phyloP scores from a whole-genome alignment of 371 early-diverging fungal genomes.

The Circinella umbellata region DNA sequence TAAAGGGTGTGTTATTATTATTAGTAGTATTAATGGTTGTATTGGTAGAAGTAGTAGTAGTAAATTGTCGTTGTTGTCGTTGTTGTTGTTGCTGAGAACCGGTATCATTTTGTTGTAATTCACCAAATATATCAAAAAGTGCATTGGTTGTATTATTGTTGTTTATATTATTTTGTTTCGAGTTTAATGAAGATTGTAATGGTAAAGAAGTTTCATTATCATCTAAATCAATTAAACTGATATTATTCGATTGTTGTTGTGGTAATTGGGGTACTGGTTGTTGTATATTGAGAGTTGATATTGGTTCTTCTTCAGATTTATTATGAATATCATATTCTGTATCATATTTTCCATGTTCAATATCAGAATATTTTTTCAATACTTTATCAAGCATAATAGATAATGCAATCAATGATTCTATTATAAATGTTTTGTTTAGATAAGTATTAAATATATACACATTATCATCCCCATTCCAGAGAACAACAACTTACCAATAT shows the following conservation, averaged over 20 bases:
- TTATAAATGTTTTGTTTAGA: not conserved
- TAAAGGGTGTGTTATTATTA: not conserved
- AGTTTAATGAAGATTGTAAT: constrained; percentile 5
- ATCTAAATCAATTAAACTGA: constrained; percentile 68
- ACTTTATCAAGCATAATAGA: constrained; percentile 85
- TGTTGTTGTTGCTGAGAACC: constrained; percentile 3
- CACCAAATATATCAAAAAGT: constrained; percentile 12
- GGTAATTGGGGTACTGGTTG: constrained; percentile 20
- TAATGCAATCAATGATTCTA: constrained; percentile 56
- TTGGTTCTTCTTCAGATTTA: constrained; percentile 11
- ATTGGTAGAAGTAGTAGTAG: too few species aligned
- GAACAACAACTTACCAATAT: constrained; percentile 30
- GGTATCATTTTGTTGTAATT: not conserved
- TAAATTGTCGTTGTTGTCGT: not conserved
- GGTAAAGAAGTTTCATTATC: constrained; percentile 31
- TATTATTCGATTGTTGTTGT: constrained; percentile 15
- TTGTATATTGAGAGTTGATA: not conserved
- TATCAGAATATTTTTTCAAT: constrained; percentile 74
- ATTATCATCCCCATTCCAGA: too few species aligned
- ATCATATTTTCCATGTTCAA: constrained; percentile 63
- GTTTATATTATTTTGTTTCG: constrained; percentile 5
- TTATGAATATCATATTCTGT: constrained; percentile 42
- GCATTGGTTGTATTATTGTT: constrained; percentile 3
- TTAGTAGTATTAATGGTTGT: too few species aligned
- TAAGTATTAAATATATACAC: too few species aligned